Conservation (phyloP, 1,284 basidiomycete species). For the Tylopilus sp. region DNA sequence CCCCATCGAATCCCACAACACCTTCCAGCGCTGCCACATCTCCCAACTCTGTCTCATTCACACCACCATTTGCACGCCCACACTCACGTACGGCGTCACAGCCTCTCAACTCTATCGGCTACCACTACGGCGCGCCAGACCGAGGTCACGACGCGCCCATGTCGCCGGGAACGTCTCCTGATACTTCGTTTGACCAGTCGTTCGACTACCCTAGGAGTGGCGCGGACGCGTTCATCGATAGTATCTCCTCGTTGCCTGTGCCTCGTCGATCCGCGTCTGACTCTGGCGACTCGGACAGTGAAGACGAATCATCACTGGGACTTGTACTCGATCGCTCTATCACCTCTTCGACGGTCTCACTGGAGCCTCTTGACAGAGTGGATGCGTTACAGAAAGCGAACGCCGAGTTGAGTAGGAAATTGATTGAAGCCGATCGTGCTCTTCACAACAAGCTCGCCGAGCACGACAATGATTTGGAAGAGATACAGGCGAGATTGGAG, state of each 20-base stretch:
- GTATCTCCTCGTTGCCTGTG: slow-evolving; percentile 41
- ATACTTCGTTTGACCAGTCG: slow-evolving; percentile 38
- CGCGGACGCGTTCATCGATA: slow-evolving; percentile 27
- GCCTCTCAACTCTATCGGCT: slow-evolving; percentile 38
- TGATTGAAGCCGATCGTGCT: slow-evolving; percentile 67
- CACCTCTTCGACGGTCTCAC: slow-evolving; percentile 55
- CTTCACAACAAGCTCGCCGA: slow-evolving; percentile 63
- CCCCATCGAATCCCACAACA: slow-evolving; percentile 64
- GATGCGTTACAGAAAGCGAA: slow-evolving; percentile 72
- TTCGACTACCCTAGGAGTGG: slow-evolving; percentile 32
- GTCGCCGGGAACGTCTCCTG: slow-evolving; percentile 39
- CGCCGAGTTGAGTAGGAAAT: slow-evolving; percentile 64
- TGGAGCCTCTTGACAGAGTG: slow-evolving; percentile 62
- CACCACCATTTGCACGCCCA: slow-evolving; percentile 46
- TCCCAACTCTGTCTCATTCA: slow-evolving; percentile 32
- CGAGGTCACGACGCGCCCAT: slow-evolving; percentile 31
- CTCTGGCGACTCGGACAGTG: slow-evolving; percentile 47
- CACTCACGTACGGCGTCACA: slow-evolving; percentile 59
- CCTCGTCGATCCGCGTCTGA: slow-evolving; percentile 33
- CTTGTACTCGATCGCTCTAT: slow-evolving; percentile 57
- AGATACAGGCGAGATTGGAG: slow-evolving; percentile 69
- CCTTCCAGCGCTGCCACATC: slow-evolving; percentile 39
- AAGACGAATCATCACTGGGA: slow-evolving; percentile 50
- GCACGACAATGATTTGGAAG: slow-evolving; percentile 73
- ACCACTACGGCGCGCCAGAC: slow-evolving; percentile 30